Base-by-base conservation (phyloP, 306 rosid species). In the Vigna unguiculata region DNA sequence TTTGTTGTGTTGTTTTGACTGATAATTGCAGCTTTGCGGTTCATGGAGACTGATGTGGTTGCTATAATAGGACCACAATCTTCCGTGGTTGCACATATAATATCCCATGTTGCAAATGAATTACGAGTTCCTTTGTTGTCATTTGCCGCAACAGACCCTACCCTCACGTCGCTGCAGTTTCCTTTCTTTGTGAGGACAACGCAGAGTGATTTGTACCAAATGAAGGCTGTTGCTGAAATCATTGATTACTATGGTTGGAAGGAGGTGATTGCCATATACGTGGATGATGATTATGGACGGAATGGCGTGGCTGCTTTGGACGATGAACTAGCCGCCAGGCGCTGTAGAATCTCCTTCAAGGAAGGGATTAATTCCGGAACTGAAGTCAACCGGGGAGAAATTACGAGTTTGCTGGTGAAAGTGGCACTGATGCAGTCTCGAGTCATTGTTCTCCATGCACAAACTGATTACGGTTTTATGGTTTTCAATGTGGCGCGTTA, bases 61-160 rank as follows among this genome's bases (percentile, higher is more conserved):
- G 98, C 97, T 73, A 86, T 92, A 70, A 79, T 96, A 57, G 98
- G 99, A 8, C 99, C 99, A 2, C 99, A 96, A 80, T 92, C 99
- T 66, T 96, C 99, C 63, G 97, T 88, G 5, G 93, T 89, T 82
- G 95, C 98, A 3, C 99, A 92, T 84, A 85, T 89, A 74, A 78
- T 90, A 75, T 89, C 97, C 67, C 93, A 96, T 72, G 86, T 96
- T 36, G 96, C 97, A n/a, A 88, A 85, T 76, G 99, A 92, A 77
- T 96, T 96, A 65, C 83, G 82, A 69, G 96, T 93, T 70, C 99
- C 97, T 74, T 65, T 92, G 7, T 69, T 96, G 81, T 91, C 99
- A 65, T 96, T 96, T 86, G 89, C 86, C 0, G 98, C 99, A 55
- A 96, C 99, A 61, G 99, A 92, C 79, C 99, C 99, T 2, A 92